Conservation (phyloP, 2,329 filamentous ascomycete species). For the Escovopsis sp. region DNA sequence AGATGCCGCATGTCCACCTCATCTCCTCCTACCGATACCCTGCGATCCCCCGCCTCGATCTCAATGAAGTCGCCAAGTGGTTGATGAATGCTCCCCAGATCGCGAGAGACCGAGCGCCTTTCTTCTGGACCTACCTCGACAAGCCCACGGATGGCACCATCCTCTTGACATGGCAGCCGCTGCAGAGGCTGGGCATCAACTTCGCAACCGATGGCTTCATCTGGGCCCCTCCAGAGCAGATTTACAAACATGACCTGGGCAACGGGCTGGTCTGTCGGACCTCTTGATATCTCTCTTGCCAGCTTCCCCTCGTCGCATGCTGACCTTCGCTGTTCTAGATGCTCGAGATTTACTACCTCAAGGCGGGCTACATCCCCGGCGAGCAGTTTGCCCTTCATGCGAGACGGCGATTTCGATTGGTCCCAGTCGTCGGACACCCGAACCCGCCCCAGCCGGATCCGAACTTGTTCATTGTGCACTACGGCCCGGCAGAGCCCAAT, state of each 20-base stretch:
- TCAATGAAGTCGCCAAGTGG: slow-evolving; percentile 69
- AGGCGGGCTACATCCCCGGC: slow-evolving; percentile 62
- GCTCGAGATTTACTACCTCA: slow-evolving; percentile 78
- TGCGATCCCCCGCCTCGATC: slow-evolving; percentile 51
- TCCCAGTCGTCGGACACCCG: slow-evolving; percentile 55
- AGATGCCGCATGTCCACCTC: slow-evolving; percentile 84
- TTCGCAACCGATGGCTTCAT: slow-evolving; percentile 88
- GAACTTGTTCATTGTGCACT: slow-evolving; percentile 83
- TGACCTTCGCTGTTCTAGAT: slow-evolving; percentile 36
- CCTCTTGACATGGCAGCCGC: slow-evolving; percentile 78
- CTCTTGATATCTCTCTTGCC: neutral
- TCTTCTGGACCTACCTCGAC: slow-evolving; percentile 89
- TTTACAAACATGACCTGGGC: slow-evolving; percentile 58
- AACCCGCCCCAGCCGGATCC: slow-evolving; percentile 61
- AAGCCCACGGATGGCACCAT: slow-evolving; percentile 69
- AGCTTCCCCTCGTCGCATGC: neutral
- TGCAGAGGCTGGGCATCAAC: slow-evolving; percentile 51
- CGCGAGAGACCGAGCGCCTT: slow-evolving; percentile 68
- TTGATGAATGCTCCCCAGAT: slow-evolving; percentile 73
- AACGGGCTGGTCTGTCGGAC: slow-evolving; percentile 36
- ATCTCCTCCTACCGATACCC: slow-evolving; percentile 76
- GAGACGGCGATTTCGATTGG: slow-evolving; percentile 73
- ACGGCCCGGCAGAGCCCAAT: slow-evolving; percentile 59
- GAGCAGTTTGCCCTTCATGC: slow-evolving; percentile 65
- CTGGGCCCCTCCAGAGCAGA: slow-evolving; percentile 71